Evolutionary conservation across 345 rosid genomes (phyloP).

Genomic region (Aquilaria yunnanensis): DNA sequence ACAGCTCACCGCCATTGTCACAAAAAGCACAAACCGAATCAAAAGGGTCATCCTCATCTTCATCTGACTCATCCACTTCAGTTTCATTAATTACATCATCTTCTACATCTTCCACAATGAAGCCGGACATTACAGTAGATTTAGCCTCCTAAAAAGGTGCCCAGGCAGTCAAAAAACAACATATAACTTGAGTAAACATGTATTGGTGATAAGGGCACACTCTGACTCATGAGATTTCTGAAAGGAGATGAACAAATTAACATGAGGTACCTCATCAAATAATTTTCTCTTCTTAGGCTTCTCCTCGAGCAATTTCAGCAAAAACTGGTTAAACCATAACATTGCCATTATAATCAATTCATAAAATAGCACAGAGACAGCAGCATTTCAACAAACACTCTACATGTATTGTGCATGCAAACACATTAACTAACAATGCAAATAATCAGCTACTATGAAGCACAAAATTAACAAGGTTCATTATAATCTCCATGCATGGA

Average conservation of each 20-base stretch:
- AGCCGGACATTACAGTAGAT: constrained; percentile 25
- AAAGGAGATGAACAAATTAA: constrained; percentile 1
- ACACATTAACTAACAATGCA: neutral
- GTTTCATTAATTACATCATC: constrained; percentile 29
- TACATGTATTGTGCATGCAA: neutral
- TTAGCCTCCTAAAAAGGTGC: constrained; percentile 36
- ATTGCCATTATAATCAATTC: neutral
- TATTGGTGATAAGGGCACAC: too few species aligned
- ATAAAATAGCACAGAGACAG: constrained; percentile 9
- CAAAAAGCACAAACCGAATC: constrained; percentile 83
- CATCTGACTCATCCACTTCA: constrained; percentile 40
- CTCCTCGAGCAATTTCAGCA: constrained; percentile 50
- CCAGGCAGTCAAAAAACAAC: constrained; percentile 12
- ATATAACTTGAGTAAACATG: neutral
- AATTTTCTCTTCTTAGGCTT: constrained; percentile 49
- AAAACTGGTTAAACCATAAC: constrained; percentile 45
- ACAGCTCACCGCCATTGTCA: constrained; percentile 74
- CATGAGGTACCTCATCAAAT: constrained; percentile 48
- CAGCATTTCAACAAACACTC: constrained; percentile 2
- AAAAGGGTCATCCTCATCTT: constrained; percentile 33
- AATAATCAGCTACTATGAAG: neutral
- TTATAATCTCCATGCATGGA: constrained; percentile 6
- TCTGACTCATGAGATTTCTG: too few species aligned
- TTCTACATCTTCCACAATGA: constrained; percentile 57
- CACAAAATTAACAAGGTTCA: constrained; percentile 11